Evolutionary conservation across 169 alveolate genomes (phyloP).

Genomic region (Cryptosporidium ubiquitum): DNA sequence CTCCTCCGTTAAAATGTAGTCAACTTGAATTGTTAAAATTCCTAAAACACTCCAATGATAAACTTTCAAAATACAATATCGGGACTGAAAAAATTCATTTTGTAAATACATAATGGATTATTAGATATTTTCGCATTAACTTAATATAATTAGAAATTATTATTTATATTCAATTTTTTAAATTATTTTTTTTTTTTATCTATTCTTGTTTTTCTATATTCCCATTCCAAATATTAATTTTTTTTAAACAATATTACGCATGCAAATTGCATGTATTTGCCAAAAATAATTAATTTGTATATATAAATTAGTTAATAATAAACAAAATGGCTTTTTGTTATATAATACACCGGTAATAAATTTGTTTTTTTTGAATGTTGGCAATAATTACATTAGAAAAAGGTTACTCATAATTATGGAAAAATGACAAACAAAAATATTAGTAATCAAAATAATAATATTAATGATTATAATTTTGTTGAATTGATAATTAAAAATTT

Average conservation of each 20-base stretch:
- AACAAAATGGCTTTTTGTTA: background rate
- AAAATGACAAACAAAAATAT: background rate
- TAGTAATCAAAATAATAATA: background rate
- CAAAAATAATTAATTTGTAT: background rate
- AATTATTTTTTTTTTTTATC: background rate
- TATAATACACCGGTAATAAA: background rate
- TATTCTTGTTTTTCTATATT: background rate
- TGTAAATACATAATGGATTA: background rate
- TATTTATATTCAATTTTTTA: background rate
- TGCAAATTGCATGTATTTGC: too few relatives aligned
- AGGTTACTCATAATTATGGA: too few relatives aligned
- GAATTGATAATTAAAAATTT: too few relatives aligned
- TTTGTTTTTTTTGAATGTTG: background rate
- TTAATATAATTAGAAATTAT: background rate
- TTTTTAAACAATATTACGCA: background rate
- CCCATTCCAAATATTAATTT: background rate
- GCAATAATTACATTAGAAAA: background rate
- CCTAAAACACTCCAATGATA: constrained; percentile 20
- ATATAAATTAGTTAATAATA: background rate
- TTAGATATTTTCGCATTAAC: background rate
- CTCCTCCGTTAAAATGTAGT: background rate
- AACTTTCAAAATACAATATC: constrained; percentile 28
- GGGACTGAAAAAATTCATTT: background rate
- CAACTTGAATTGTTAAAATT: constrained; percentile 12
- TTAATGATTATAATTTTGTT: background rate